Evolutionary conservation across 305 asterid species (phyloP).

Genomic region (Rubia balearica): DNA sequence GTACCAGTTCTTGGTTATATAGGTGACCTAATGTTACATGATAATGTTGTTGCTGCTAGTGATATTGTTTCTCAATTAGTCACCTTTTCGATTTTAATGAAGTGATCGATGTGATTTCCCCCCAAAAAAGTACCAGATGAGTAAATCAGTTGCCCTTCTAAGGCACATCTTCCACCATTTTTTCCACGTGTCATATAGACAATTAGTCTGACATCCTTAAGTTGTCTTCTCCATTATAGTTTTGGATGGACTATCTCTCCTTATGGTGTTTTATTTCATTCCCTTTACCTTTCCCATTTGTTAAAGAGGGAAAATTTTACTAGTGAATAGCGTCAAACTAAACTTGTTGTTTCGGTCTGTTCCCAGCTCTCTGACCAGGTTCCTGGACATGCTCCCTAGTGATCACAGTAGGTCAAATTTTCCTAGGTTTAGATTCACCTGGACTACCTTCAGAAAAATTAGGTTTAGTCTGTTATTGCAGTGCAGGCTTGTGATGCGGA

Average conservation of each 20-base stretch:
- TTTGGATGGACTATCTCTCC: background rate
- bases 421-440: conserved; percentile 15
- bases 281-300: background rate
- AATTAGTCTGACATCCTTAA: background rate
- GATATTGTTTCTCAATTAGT: background rate
- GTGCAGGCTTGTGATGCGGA: conserved; percentile 46
- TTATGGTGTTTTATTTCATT: background rate
- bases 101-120: background rate
- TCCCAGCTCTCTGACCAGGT: background rate
- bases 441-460: conserved; percentile 25
- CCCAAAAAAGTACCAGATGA: too few species aligned
- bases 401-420: background rate
- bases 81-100: background rate
- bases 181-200: too few species aligned
- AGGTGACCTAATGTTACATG: background rate
- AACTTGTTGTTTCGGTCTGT: background rate
- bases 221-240: background rate
- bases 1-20: background rate
- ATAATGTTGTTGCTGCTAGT: background rate
- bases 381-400: conserved; percentile 8
- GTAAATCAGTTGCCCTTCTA: background rate
- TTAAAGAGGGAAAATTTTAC: background rate
- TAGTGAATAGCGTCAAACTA: background rate
- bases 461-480: conserved; percentile 37
- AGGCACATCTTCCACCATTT: background rate